Base-by-base conservation (phyloP, 2,329 filamentous ascomycete species). In the Dissoconium aciculare region DNA sequence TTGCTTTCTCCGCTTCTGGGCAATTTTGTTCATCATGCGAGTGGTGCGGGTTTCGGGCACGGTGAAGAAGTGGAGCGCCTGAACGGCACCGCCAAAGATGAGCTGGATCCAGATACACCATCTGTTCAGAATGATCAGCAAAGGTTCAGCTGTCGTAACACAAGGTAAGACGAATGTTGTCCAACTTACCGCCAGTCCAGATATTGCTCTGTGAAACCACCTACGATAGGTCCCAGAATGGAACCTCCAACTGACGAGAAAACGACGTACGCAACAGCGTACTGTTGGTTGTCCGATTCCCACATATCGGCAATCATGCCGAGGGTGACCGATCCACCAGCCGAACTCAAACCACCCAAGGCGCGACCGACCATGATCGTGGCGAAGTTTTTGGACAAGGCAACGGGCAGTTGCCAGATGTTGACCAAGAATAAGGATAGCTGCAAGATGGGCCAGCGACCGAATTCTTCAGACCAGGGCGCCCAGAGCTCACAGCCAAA, bases 81-180 rank as follows among this genome's bases (percentile, higher is more conserved):
- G 80, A 9, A 85, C 71, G 28, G 70, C 64, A 4, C 60, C 78
- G 17, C 81, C 80, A 31, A 89, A 74, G 45, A 87, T 84, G 42
- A 89, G 69, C 56, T 91, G 82, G 37, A 89, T 80, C 82, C 82
- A 91, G 51, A 89, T 85, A 32, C 64, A 72, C 78, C 78, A 85
- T 45, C 69, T 49, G 28, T n/a, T 15, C 30, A 6, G 11, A 5
- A 11, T 17, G n/a, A 13, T 38, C 25, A 30, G 35, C 13, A 5
- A 9, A 10, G 14, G 17, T 27, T 31, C 11, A 26, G 23, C n/a
- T 15, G 19, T n/a, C n/a, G n/a, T n/a, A n/a, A n/a, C n/a, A n/a
- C n/a, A n/a, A n/a, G n/a, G 27, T 12, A 12, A 4, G 12, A 13
- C 6, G 3, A 21, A 32, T 11, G 15, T n/a, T 15, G 14, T 13